Evolutionary conservation across 176 grass and related monocot species (phyloP).

Genomic region (Tillandsia fasciculata): DNA sequence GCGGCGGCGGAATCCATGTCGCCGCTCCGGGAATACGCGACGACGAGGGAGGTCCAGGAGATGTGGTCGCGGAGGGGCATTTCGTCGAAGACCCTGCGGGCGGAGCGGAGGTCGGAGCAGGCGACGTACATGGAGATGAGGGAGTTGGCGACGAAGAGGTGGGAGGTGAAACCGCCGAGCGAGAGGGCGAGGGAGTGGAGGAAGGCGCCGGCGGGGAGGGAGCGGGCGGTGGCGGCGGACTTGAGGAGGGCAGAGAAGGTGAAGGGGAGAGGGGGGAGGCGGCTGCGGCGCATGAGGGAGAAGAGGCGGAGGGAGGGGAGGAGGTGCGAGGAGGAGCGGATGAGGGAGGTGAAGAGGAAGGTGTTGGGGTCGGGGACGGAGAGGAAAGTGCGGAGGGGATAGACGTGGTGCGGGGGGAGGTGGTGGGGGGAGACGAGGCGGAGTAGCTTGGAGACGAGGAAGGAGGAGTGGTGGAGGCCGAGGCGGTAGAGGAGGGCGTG

Average conservation of each 20-base stretch:
- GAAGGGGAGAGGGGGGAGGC: not conserved
- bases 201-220: not conserved
- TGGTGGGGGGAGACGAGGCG: not conserved
- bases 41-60: conserved; percentile 4
- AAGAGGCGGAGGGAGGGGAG: not conserved
- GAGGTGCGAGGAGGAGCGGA: not conserved
- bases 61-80: not conserved
- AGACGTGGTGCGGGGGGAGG: not conserved
- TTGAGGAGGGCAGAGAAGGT: conserved; percentile 13
- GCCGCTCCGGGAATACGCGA: not conserved
- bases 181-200: not conserved
- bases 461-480: not conserved
- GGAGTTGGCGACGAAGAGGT: conserved; percentile 8
- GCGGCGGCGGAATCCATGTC: not conserved
- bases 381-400: not conserved
- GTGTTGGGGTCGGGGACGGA: not conserved
- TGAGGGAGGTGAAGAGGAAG: not conserved
- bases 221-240: not conserved
- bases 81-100: not conserved
- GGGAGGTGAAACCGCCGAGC: not conserved
- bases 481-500: conserved; percentile 8
- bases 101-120: not conserved
- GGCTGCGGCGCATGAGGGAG: not conserved
- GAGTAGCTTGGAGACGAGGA: conserved; percentile 1
- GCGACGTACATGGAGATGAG: not conserved